Percentiles rank a stretch among this genome's conserved stretches.
Conservation (phyloP, 2,329 filamentous ascomycete genomes). For the Fusarium concolor region DNA sequence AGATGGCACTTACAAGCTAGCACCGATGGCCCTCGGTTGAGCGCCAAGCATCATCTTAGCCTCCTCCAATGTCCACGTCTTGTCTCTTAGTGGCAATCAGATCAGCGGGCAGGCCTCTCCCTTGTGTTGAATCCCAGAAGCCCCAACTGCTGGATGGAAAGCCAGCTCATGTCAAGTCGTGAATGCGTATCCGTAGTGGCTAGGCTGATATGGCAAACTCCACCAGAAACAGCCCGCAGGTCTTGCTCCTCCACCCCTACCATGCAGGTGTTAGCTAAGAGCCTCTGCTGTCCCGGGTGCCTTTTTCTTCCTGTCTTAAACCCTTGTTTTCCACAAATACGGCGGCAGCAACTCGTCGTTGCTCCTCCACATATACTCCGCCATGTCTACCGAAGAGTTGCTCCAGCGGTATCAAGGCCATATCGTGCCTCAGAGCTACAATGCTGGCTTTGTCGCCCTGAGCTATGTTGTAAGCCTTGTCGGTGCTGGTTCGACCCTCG, state of each 20-base stretch:
- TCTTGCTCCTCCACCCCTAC: not conserved
- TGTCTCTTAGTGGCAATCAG: constrained; percentile 24
- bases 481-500: constrained; percentile 82
- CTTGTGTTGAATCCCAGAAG: constrained; percentile 22
- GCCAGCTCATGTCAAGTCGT: constrained; percentile 15
- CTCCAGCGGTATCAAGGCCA: constrained; percentile 57
- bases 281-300: constrained; percentile 29
- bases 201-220: constrained; percentile 28
- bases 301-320: not conserved
- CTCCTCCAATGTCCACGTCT: constrained; percentile 17
- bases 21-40: constrained; percentile 15
- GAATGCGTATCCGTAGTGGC: constrained; percentile 12
- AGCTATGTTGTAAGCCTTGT: constrained; percentile 82
- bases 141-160: constrained; percentile 21
- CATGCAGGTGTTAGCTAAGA: constrained; percentile 34
- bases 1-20: constrained; percentile 22
- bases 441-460: constrained; percentile 73
- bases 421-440: constrained; percentile 62
- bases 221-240: constrained; percentile 25
- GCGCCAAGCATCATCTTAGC: constrained; percentile 16
- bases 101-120: constrained; percentile 20
- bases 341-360: constrained; percentile 23
- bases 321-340: constrained; percentile 17
- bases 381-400: constrained; percentile 48
- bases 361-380: constrained; percentile 20